These are phyloP conservation scores for Verticillium longisporum DNA, from an alignment of 2,329 filamentous ascomycete species.

Conservation along the genomic window DNA sequence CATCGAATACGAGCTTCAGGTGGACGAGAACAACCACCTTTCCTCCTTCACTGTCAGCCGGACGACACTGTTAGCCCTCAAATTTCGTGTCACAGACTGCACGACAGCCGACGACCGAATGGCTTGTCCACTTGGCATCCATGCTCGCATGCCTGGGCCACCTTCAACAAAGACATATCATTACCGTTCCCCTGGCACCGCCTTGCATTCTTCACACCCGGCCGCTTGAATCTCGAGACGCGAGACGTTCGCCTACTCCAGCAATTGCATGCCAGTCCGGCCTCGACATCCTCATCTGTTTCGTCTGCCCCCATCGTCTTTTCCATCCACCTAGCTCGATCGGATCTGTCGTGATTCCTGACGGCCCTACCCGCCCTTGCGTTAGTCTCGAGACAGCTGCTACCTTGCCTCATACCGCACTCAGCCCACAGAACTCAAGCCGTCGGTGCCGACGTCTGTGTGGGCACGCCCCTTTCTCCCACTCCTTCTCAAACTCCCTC, in stretches of 20 bases:
- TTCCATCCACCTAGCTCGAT: neutral
- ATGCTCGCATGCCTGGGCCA: neutral
- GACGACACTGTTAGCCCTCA: neutral
- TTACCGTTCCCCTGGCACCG: neutral
- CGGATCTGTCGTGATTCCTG: neutral
- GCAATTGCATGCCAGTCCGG: neutral
- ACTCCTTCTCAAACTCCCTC: neutral
- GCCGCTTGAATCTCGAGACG: neutral
- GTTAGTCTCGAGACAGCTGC: neutral
- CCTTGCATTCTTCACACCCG: neutral
- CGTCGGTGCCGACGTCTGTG: neutral
- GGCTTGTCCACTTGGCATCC: neutral
- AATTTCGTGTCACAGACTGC: neutral
- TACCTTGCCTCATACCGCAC: neutral
- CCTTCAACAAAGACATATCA: neutral
- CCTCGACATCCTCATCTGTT: neutral
- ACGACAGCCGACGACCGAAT: neutral
- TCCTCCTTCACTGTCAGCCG: neutral
- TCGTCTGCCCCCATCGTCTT: neutral
- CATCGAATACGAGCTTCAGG: conserved; percentile 1
- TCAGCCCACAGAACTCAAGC: neutral
- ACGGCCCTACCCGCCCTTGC: neutral
- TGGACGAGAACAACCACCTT: neutral
- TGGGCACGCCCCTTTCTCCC: neutral
- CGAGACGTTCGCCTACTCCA: neutral